A percentile compares a stretch with the other conserved stretches of the same genome.
Conservation (phyloP, 2,329 filamentous ascomycete genomes). For the Ascomycota sp. region DNA sequence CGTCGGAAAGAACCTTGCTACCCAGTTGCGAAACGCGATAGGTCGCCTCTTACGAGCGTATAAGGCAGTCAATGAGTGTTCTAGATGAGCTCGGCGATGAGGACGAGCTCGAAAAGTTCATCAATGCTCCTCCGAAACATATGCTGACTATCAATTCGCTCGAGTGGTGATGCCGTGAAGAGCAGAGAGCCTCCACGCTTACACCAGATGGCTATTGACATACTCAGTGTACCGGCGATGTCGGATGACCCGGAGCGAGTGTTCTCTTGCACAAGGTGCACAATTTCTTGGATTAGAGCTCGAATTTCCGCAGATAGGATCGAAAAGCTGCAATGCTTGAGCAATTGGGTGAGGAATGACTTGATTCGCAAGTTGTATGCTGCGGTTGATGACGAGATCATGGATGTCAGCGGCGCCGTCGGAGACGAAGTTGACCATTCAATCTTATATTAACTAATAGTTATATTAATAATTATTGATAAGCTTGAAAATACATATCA, state of each 20-base stretch:
- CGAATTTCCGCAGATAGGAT: not conserved
- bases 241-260: not conserved
- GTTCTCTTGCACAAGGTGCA: not conserved
- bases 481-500: not conserved
- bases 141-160: too few relatives aligned
- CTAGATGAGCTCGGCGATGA: too few relatives aligned
- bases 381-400: not conserved
- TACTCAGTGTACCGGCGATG: not conserved
- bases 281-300: not conserved
- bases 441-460: too few relatives aligned
- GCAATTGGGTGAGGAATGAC: not conserved
- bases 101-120: too few relatives aligned
- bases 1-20: not conserved
- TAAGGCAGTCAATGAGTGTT: not conserved
- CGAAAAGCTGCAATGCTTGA: not conserved
- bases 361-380: not conserved
- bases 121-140: too few relatives aligned
- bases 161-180: too few relatives aligned
- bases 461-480: not conserved
- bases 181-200: too few relatives aligned
- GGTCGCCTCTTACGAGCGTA: not conserved
- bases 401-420: not conserved
- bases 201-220: not conserved
- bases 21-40: not conserved
- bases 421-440: not conserved